These are phyloP conservation scores for Kluyveromyces sp. DNA, from an alignment of 1,139 yeast species.

Conservation along the genomic window DNA sequence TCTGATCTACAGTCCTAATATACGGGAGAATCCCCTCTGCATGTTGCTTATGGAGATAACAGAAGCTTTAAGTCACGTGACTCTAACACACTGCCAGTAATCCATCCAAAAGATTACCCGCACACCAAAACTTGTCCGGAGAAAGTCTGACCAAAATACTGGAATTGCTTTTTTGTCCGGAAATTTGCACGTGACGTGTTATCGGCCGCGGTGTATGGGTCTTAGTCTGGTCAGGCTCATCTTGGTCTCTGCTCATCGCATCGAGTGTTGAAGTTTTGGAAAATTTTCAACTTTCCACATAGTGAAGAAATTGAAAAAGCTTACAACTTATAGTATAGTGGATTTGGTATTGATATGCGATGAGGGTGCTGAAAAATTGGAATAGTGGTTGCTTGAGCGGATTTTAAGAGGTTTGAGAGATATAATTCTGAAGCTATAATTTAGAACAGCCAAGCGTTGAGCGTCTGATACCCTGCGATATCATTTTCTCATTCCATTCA, in stretches of 20 bases:
- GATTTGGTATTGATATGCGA: too few relatives aligned
- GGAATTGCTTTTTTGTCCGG: too few relatives aligned
- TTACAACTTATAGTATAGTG: neutral
- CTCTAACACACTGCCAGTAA: too few relatives aligned
- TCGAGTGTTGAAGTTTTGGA: slow-evolving; percentile 1
- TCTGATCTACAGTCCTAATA: neutral
- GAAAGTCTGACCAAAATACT: too few relatives aligned
- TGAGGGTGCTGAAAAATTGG: neutral
- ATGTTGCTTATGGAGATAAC: neutral
- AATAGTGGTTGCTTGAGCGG: neutral
- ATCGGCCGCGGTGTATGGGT: too few relatives aligned
- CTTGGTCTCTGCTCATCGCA: slow-evolving; percentile 1
- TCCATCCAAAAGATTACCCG: too few relatives aligned
- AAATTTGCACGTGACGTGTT: neutral
- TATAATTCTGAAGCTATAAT: too few relatives aligned
- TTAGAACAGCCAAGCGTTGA: neutral
- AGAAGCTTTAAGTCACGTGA: slow-evolving; percentile 1
- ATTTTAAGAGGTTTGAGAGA: neutral
- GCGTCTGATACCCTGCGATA: neutral
- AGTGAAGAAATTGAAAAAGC: neutral
- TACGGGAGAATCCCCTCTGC: neutral
- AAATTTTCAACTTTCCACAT: neutral
- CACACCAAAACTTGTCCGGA: too few relatives aligned
- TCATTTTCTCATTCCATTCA: neutral
- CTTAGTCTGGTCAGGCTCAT: neutral